Evolutionary conservation across 73 alveolate genomes (phyloP).

Genomic region (Uronychia setigera): DNA sequence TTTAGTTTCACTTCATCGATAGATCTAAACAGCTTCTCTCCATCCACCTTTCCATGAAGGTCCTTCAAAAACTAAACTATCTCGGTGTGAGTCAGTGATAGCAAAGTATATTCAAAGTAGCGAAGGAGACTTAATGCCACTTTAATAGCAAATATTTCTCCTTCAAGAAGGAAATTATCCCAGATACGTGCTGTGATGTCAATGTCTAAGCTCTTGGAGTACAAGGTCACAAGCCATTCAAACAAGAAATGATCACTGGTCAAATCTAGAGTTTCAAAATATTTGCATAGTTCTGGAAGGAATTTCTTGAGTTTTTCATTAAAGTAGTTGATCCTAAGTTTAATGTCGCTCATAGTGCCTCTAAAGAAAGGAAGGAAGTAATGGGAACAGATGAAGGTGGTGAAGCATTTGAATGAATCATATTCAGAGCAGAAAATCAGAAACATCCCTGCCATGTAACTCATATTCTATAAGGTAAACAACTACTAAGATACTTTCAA

Average conservation of each 20-base stretch:
- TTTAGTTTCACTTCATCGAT: conserved; percentile 46
- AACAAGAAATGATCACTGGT: conserved; percentile 77
- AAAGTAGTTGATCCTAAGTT: conserved; percentile 77
- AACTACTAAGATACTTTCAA: conserved; percentile 62
- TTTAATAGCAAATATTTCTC: conserved; percentile 83
- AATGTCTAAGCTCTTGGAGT: conserved; percentile 64
- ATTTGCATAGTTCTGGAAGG: conserved; percentile 72
- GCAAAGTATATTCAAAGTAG: conserved; percentile 47
- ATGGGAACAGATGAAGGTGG: conserved; percentile 77
- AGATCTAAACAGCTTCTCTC: conserved; percentile 57
- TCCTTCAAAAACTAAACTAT: conserved; percentile 59
- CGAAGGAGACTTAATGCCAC: conserved; percentile 64
- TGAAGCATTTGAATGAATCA: conserved; percentile 75
- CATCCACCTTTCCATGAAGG: conserved; percentile 43
- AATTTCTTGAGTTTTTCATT: conserved; percentile 64
- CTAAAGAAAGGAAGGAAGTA: conserved; percentile 77
- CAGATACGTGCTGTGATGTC: conserved; percentile 80
- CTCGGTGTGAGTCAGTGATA: conserved; percentile 55
- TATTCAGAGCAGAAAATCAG: conserved; percentile 71
- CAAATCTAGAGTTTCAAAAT: conserved; percentile 79
- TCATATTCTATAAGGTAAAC: conserved; percentile 47
- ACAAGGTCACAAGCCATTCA: conserved; percentile 84
- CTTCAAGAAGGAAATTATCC: conserved; percentile 92
- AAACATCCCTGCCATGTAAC: conserved; percentile 72
- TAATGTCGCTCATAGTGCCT: conserved; percentile 77